Evolutionary conservation across 169 alveolate species (phyloP).

Genomic region (Plasmodium knowlesi): DNA sequence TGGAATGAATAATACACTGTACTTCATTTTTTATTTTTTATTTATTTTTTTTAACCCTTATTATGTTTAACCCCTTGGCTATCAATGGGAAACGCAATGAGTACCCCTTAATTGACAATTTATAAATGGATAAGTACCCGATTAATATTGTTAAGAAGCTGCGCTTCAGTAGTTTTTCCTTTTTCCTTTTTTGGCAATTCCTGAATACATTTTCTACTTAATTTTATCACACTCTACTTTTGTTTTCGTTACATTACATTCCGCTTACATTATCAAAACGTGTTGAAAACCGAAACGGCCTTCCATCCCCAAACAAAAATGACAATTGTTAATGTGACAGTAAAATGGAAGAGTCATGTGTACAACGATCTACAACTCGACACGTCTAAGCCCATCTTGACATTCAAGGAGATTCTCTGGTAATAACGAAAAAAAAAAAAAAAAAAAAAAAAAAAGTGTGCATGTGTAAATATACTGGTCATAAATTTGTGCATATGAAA

Average conservation of each 20-base stretch:
- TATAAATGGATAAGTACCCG: neutral
- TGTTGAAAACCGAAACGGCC: neutral
- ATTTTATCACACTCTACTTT: neutral
- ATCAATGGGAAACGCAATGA: neutral
- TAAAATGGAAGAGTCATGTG: slow-evolving; percentile 83
- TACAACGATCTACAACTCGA: slow-evolving; percentile 77
- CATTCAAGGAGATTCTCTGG: slow-evolving; percentile 77
- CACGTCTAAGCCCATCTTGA: slow-evolving; percentile 75
- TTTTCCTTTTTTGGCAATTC: neutral
- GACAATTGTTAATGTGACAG: slow-evolving; percentile 77
- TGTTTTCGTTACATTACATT: neutral
- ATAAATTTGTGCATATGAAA: neutral
- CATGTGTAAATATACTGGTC: neutral
- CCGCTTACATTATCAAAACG: neutral
- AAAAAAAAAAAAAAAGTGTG: neutral
- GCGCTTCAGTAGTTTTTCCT: neutral
- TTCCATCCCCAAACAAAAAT: slow-evolving; percentile 14
- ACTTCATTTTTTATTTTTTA: neutral
- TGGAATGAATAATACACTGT: neutral
- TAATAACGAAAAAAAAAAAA: neutral
- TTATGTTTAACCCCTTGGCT: neutral
- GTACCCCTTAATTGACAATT: neutral
- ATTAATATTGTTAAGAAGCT: neutral
- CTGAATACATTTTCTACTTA: neutral
- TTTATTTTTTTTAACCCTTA: neutral